Evolutionary conservation across 345 rosid species (phyloP), one percentile per base, ranked within the genome.

Genomic region (Isatis tinctoria): DNA sequence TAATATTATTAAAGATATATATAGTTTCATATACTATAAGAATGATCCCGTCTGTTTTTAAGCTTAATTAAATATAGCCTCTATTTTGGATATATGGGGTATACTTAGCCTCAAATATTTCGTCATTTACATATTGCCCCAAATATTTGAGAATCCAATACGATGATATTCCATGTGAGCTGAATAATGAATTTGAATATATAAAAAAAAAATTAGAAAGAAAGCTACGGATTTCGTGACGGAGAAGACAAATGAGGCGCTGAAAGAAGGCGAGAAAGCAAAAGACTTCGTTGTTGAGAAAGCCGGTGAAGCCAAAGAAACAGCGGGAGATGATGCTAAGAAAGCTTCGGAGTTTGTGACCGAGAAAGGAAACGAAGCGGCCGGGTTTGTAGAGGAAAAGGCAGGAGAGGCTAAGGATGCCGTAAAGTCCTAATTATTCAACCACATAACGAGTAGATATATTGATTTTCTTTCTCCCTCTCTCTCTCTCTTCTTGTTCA

Each of bases 301-400:
- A 44, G 61, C 16, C 32, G 10, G 1, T 13, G 79, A 75, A 43
- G 64, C 58, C 58, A 48, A 32, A 16, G 41, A 69, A 0, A 69
- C 74, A 0, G 37, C 37, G 4, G 30, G 2, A 45, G 35, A 48
- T 0, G 78, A 74, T 51, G 39, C 78, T 49, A 59, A 75, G 20
- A 80, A 40, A 17, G 64, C 79, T 18, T 40, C 63, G 10, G 74
- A 79, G 11, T 58, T 63, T 4, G 62, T 77, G 5, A 37, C 78
- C 4, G 86, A 84, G 56, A 85, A 81, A 70, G 87, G 66, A 16
- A 40, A 24, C 44, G 79, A 75, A n/a, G 52, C 39, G 20, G 72
- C 78, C 35, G 72, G 57, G 32, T 74, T 74, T 10, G 66, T 10
- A 1, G 72, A 66, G 32, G 78, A 36, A 45, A 57, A 54, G 44